Evolutionary conservation across 371 early-diverging fungal species (phyloP).

Genomic region (Syncephalastrum monosporum): DNA sequence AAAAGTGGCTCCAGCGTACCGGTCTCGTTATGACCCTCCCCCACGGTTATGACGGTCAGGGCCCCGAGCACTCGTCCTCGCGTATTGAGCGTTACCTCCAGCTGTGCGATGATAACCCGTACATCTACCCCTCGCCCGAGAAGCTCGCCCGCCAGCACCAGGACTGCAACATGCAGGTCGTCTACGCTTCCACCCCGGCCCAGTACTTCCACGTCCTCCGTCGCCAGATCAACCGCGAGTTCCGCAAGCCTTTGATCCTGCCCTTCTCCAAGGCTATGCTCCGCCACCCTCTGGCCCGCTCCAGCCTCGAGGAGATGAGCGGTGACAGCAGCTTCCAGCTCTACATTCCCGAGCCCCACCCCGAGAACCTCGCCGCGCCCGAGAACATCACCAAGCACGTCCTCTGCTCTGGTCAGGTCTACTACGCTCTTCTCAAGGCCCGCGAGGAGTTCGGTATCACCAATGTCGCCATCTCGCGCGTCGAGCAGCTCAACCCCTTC

Average conservation of each 20-base stretch:
- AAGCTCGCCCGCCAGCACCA: constrained; percentile 88
- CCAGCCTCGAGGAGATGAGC: constrained; percentile 79
- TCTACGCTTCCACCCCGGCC: constrained; percentile 92
- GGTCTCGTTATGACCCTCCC: constrained; percentile 92
- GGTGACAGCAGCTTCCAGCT: constrained; percentile 85
- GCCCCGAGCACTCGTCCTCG: constrained; percentile 95
- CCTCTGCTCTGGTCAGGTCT: constrained; percentile 95
- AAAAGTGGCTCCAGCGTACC: constrained; percentile 95
- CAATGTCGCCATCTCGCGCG: constrained; percentile 87
- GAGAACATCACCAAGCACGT: constrained; percentile 85
- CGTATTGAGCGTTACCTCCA: constrained; percentile 95
- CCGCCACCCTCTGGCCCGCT: constrained; percentile 91
- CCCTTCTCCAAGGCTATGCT: constrained; percentile 92
- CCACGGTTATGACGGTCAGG: constrained; percentile 98
- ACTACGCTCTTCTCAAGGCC: constrained; percentile 87
- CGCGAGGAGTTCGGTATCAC: constrained; percentile 84
- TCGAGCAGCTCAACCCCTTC: constrained; percentile 96
- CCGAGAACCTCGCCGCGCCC: constrained; percentile 70
- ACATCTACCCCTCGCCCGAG: constrained; percentile 77
- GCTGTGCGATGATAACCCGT: constrained; percentile 93
- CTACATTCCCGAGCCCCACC: constrained; percentile 89
- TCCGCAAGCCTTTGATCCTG: constrained; percentile 93
- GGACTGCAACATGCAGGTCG: constrained; percentile 97
- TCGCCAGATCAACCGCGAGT: constrained; percentile 94
- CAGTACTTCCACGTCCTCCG: constrained; percentile 97